Conservation (phyloP, 352 stramenopile genomes). For the Phytophthora parvispora region DNA sequence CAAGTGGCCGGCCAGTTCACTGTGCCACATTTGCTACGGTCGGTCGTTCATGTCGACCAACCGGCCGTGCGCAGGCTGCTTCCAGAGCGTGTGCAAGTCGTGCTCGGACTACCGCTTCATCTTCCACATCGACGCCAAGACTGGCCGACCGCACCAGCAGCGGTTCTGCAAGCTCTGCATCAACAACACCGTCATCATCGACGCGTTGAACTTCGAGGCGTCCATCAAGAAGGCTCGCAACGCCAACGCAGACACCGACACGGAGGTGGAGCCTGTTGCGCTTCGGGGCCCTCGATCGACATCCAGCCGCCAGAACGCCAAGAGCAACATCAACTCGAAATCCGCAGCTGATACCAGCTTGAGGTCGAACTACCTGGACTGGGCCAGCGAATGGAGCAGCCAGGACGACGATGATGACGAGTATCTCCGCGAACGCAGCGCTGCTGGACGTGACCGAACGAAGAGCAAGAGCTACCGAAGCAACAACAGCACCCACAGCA, state of each 20-base stretch:
- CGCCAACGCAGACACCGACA: conserved; percentile 27
- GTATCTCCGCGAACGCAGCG: conserved; percentile 35
- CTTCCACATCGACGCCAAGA: conserved; percentile 55
- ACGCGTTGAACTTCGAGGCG: conserved; percentile 42
- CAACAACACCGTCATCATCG: conserved; percentile 43
- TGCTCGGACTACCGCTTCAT: conserved; percentile 60
- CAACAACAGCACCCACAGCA: conserved; percentile 23
- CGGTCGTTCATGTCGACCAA: conserved; percentile 50
- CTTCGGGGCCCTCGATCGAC: conserved; percentile 13
- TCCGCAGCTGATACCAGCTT: conserved; percentile 38
- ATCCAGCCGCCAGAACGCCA: conserved; percentile 31
- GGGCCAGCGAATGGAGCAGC: conserved; percentile 47
- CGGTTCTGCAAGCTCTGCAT: conserved; percentile 63
- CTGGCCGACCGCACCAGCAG: conserved; percentile 40
- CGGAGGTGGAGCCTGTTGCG: conserved; percentile 25
- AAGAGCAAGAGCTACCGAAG: conserved; percentile 22
- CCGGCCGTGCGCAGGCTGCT: conserved; percentile 50
- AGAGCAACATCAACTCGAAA: conserved; percentile 17
- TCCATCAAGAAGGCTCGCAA: conserved; percentile 28
- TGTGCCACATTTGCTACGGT: conserved; percentile 58
- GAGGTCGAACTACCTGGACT: conserved; percentile 48
- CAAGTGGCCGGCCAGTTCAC: conserved; percentile 42
- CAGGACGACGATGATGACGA: conserved; percentile 48
- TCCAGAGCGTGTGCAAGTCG: conserved; percentile 57
- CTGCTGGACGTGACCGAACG: conserved; percentile 5